These are phyloP conservation scores for Fistulifera solaris DNA, from an alignment of 108 stramenopile species.

Conservation along the genomic window DNA sequence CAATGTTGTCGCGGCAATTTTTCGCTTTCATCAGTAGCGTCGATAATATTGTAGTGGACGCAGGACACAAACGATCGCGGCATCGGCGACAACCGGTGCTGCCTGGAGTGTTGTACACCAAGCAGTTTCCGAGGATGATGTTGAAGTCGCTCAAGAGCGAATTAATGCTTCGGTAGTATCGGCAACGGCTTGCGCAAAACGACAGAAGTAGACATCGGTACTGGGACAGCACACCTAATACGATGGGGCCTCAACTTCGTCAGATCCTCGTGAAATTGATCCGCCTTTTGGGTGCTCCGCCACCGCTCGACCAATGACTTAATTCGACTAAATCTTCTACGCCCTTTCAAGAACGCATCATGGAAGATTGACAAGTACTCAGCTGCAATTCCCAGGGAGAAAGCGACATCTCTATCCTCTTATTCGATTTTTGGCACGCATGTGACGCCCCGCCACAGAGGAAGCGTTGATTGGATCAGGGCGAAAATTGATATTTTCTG, in stretches of 20 bases:
- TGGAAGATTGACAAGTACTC: constrained; percentile 1
- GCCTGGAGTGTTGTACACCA: constrained; percentile 49
- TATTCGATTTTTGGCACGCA: not conserved
- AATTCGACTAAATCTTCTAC: constrained; percentile 12
- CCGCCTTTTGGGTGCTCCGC: constrained; percentile 6
- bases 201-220: constrained; percentile 27
- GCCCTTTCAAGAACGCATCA: constrained; percentile 9
- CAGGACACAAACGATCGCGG: constrained; percentile 10
- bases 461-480: constrained; percentile 8
- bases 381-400: constrained; percentile 13
- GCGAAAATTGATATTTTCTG: not conserved
- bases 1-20: not conserved
- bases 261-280: constrained; percentile 15
- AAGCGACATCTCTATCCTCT: not conserved
- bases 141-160: constrained; percentile 29
- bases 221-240: constrained; percentile 47
- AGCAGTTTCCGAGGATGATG: constrained; percentile 35
- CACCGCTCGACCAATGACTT: constrained; percentile 6
- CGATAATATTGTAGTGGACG: constrained; percentile 6
- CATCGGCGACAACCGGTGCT: constrained; percentile 18
- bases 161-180: constrained; percentile 39
- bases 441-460: constrained; percentile 12
- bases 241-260: constrained; percentile 34
- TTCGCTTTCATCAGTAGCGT: constrained; percentile 8
- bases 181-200: constrained; percentile 23